Evolutionary conservation across 495 filamentous ascomycete species (phyloP), one percentile per base, ranked within the genome.

Genomic region (Xylaria telfairii): DNA sequence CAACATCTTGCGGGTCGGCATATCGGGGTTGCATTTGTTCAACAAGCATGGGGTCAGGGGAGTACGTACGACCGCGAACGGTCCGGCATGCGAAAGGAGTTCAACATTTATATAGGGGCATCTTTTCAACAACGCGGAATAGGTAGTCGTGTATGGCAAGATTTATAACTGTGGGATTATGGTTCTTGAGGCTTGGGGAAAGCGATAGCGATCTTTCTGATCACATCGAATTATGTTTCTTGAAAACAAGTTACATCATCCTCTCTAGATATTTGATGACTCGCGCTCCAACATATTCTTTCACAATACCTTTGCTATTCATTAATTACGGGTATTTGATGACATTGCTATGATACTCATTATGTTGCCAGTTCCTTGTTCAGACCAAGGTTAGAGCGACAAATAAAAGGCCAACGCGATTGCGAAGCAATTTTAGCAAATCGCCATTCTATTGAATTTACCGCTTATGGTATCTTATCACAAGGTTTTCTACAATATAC

Each of bases 101-200:
- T 62, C 59, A 62, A 62, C 59, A 62, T 62, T 17, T 59, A n/a
- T 21, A 62, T 59, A 2, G 21, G 37, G 21, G 59, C 59, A 42
- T 62, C 59, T 62, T 59, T 53, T 65, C 62, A 65, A 65, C 62
- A 65, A 51, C 62, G 28, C 46, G n/a, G 12, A 26, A 65, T 26
- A 26, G 28, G 51, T 64, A 32, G 41, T 28, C 19, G 32, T 41
- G 57, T 41, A 0, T n/a, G 8, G 28, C n/a, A 17, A 42, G 34
- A 41, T 41, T 41, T 21, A 7, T 6, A 62, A n/a, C 0, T 8
- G 19, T 62, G 21, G 19, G 2, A 26, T 26, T 34, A 24, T 28
- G n/a, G 21, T 9, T 42, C 15, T 13, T 37, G 15, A 9, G n/a
- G 10, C 8, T 28, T 28, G 10, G 2, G 21, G 34, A 28, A 15